A percentile compares a stretch with the other conserved stretches of the same genome.
Conservation (phyloP, 169 alveolate species). For the Plasmodium falciparum region DNA sequence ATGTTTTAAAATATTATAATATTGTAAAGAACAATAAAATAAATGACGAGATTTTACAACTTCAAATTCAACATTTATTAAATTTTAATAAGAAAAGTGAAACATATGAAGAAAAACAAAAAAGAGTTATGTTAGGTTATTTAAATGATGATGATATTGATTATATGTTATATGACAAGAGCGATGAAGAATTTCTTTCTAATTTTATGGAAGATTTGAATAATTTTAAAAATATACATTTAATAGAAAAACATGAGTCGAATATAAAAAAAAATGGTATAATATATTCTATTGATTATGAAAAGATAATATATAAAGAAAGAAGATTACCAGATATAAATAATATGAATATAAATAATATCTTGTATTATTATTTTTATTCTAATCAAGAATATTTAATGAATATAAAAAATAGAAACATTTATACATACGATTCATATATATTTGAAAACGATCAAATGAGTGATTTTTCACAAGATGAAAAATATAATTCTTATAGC, state of each 20-base stretch:
- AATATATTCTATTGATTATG: slow-evolving; percentile 5
- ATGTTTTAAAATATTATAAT: slow-evolving; percentile 56
- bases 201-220: slow-evolving; percentile 37
- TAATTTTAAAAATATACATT: slow-evolving; percentile 5
- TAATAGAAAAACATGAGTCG: neutral
- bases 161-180: neutral
- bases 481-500: neutral
- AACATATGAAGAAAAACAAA: slow-evolving; percentile 52
- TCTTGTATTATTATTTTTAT: slow-evolving; percentile 55
- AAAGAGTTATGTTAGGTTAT: slow-evolving; percentile 20
- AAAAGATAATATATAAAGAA: slow-evolving; percentile 21
- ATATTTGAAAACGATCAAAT: slow-evolving; percentile 26
- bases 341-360: slow-evolving; percentile 42
- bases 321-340: slow-evolving; percentile 36
- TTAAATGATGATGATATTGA: slow-evolving; percentile 49
- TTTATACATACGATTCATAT: slow-evolving; percentile 69
- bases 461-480: slow-evolving; percentile 2
- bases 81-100: slow-evolving; percentile 31
- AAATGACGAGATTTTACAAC: slow-evolving; percentile 32
- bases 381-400: slow-evolving; percentile 22
- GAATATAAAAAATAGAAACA: neutral
- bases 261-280: slow-evolving; percentile 2
- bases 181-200: neutral
- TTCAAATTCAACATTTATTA: slow-evolving; percentile 41
- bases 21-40: slow-evolving; percentile 37